Percentiles rank a stretch among this genome's conserved stretches.
phyloP scores from a whole-genome alignment of 768 basidiomycete species.

The Boletus coccyginus region DNA sequence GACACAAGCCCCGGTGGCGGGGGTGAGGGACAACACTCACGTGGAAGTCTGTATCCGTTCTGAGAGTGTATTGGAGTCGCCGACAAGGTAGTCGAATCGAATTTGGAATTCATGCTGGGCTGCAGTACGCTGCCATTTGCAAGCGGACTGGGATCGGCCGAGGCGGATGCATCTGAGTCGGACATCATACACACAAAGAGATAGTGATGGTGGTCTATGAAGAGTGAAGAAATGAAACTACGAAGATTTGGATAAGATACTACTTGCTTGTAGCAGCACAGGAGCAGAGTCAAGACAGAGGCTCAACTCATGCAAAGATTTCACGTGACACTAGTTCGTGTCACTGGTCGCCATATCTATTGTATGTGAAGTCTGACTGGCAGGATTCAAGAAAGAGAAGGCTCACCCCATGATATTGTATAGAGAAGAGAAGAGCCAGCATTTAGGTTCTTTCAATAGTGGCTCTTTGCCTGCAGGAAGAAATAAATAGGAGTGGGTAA shows the following conservation, averaged over 20 bases:
- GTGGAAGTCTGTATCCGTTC: constrained; percentile 84
- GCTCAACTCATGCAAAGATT: background rate
- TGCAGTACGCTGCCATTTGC: constrained; percentile 1
- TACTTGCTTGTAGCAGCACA: constrained; percentile 1
- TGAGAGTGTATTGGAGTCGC: constrained; percentile 29
- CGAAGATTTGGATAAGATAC: constrained; percentile 18
- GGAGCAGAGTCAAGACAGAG: constrained; percentile 1
- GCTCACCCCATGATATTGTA: too few relatives aligned
- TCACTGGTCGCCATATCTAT: too few relatives aligned
- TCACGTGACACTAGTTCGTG: constrained; percentile 9
- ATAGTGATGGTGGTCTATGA: constrained; percentile 10
- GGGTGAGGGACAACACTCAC: constrained; percentile 46
- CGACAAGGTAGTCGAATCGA: background rate
- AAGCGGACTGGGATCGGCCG: constrained; percentile 1
- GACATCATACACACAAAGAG: constrained; percentile 14
- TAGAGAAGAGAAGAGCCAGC: too few relatives aligned
- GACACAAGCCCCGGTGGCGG: background rate
- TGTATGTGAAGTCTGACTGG: too few relatives aligned
- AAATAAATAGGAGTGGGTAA: too few relatives aligned
- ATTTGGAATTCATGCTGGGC: constrained; percentile 1
- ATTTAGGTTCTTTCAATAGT: too few relatives aligned
- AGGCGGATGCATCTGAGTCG: background rate
- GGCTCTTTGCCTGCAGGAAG: too few relatives aligned
- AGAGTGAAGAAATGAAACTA: background rate
- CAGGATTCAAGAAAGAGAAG: too few relatives aligned